A percentile compares a stretch with the other conserved stretches of the same genome.
Conservation (phyloP, 352 stramenopile genomes). For the Thalassiosira exigua region DNA sequence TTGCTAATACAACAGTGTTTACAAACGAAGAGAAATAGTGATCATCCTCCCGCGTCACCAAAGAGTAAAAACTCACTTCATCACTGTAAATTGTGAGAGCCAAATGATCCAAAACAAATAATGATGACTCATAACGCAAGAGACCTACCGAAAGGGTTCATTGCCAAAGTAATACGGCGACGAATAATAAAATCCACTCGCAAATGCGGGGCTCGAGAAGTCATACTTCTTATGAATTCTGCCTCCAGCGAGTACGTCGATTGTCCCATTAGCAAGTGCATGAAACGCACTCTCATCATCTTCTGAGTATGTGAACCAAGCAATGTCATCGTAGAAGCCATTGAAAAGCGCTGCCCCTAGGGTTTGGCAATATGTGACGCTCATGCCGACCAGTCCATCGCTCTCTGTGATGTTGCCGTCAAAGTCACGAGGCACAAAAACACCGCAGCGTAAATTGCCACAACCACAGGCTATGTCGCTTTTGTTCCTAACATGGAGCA, state of each 20-base stretch:
- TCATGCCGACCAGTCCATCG: conserved; percentile 10
- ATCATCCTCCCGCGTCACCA: conserved; percentile 51
- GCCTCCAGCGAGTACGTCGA: conserved; percentile 32
- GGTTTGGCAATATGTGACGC: conserved; percentile 19
- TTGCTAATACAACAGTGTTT: conserved; percentile 38
- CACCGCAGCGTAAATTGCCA: conserved; percentile 18
- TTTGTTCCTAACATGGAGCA: conserved; percentile 12
- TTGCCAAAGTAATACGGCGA: conserved; percentile 34
- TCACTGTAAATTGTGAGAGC: conserved; percentile 14
- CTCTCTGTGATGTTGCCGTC: not conserved
- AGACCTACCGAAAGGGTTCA: conserved; percentile 4
- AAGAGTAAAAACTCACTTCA: conserved; percentile 25
- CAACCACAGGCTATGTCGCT: conserved; percentile 20
- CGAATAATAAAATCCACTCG: conserved; percentile 28
- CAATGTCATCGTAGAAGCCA: conserved; percentile 9
- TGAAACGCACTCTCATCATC: conserved; percentile 1
- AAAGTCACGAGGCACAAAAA: conserved; percentile 7
- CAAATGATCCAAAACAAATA: conserved; percentile 8
- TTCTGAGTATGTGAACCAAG: conserved; percentile 13
- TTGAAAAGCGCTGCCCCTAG: conserved; percentile 33
- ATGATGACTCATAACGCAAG: not conserved
- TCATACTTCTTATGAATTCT: conserved; percentile 14
- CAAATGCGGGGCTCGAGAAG: conserved; percentile 7
- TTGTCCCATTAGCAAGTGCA: conserved; percentile 15
- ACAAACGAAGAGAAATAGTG: conserved; percentile 39